These are phyloP conservation scores for Colletotrichum tanaceti DNA, from an alignment of 2,329 filamentous ascomycete genomes.

Conservation along the genomic window DNA sequence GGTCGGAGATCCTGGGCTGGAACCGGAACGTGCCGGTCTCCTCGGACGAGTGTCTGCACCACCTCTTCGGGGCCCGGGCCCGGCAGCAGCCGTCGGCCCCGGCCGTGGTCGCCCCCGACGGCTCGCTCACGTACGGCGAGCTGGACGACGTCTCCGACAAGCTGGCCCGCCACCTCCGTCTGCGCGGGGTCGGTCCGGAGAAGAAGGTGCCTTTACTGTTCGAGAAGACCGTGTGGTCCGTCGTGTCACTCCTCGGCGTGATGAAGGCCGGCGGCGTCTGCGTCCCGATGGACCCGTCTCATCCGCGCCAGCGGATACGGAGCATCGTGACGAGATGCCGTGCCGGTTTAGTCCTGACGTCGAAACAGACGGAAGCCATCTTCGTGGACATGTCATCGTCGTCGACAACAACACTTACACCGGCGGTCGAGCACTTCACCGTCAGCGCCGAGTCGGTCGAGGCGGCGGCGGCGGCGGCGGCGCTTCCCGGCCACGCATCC, in stretches of 20 bases:
- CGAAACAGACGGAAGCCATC: neutral
- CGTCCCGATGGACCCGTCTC: slow-evolving; percentile 46
- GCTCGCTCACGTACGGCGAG: slow-evolving; percentile 40
- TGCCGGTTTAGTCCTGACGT: neutral
- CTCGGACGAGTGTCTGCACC: neutral
- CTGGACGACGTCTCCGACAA: slow-evolving; percentile 38
- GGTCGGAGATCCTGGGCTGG: neutral
- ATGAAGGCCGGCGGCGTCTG: slow-evolving; percentile 49
- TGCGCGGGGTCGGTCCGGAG: slow-evolving; percentile 39
- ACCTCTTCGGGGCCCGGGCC: slow-evolving; percentile 5
- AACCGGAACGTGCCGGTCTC: neutral
- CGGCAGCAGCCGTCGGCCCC: neutral
- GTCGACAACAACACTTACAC: no score
- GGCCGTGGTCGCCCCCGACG: slow-evolving; percentile 42
- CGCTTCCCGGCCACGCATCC: neutral
- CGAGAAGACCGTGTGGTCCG: slow-evolving; percentile 45
- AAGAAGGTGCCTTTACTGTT: slow-evolving; percentile 44
- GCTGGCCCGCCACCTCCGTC: slow-evolving; percentile 35
- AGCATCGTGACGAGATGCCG: neutral
- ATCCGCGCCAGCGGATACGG: slow-evolving; percentile 1
- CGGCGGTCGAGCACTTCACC: neutral
- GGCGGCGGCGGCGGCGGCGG: no score
- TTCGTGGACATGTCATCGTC: no score
- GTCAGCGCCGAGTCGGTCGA: neutral
- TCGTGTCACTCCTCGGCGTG: slow-evolving; percentile 46